Base-by-base conservation (phyloP, 371 early-diverging fungal genomes). In the Rhizomucor miehei region DNA sequence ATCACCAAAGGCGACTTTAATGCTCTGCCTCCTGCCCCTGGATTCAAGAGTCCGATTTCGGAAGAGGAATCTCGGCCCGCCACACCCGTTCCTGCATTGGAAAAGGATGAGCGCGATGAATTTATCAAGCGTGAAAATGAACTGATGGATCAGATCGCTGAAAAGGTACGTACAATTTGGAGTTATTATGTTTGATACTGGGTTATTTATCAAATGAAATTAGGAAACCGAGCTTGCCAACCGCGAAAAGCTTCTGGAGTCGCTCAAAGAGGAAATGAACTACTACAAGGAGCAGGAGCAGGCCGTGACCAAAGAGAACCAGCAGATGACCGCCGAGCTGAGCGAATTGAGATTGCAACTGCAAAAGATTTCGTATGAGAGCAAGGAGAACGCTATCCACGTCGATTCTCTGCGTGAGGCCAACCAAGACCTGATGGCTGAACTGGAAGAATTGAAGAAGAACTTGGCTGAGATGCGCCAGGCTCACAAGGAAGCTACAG, bases 71-170 rank as follows among this genome's bases (percentile, higher is more conserved):
- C 89, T 6, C 80, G 93, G 16, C 85, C 93, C 2, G 72, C 83
- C 0, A 92, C 94, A 5, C 92, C 94, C 12, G 84, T 84, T 1
- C 77, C 84, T 21, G 78, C 73, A 4, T 71, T 94, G 38, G 83
- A 83, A 51, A 83, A 89, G 40, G 96, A 95, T 62, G 95, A 95
- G 68, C 82, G 93, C 38, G 95, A 96, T 40, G 95, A 92, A 55
- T 95, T 95, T 62, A 60, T 95, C 72, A 80, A 83, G 51, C 85
- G 97, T 40, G 97, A 98, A 69, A 94, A 93, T 66, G 96, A 96
- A 61, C 78, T 96, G 52, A 83, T 85, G 62, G 94, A 95, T 61
- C 87, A 90, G 60, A 71, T 96, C 44, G 81, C 91, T 0, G 93
- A 95, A 52, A 94, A 93, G 69, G 65, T 65, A 45, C 37, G 29